Evolutionary conservation across 495 filamentous ascomycete species (phyloP), one percentile per base, ranked within the genome.

Genomic region (Gamarada debralockiae): DNA sequence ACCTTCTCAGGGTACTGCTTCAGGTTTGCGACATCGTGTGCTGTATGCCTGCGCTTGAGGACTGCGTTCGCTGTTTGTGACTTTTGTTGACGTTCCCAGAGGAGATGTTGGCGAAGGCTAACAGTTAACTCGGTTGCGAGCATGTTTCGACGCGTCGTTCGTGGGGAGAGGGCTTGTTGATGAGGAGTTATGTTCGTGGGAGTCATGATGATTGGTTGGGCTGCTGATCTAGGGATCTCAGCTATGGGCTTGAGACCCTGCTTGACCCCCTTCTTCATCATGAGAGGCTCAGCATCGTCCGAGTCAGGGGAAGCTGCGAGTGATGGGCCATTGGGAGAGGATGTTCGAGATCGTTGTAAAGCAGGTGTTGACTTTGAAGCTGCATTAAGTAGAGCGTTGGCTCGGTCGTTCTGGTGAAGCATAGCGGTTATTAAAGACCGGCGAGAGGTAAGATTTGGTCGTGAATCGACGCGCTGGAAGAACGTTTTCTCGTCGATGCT

Each of bases 121-220:
- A 89, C 85, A 3, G 88, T 90, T 56, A 99, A 74, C 70, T 99
- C 93, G 21, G 90, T 92, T 29, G 90, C 85, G 50, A 99, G 80
- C 93, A 99, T 99, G 69, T 99, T 95, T 39, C 92, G 81, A 40
- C 95, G 83, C 0, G 95, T 99, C 0, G 95, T 96, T 52, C 90
- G 81, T 0, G 93, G 93, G 6, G 93, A 97, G 33, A 90, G 70
- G 3, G 84, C 81, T 18, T 76, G 77, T 50, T 81, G 81, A 53
- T 85, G 83, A 17, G 84, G 80, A 44, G 78, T 76, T 54, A 64
- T 71, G 48, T 81, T 86, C 36, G 86, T 84, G 13, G 82, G 86
- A 27, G 84, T 85, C 74, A 86, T 80, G 63, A 87, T 82, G 63
- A 97, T 97, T 17, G 92, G 92, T 67, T 92, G 91, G 0, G 66